Conservation (phyloP, 1,284 basidiomycete species). For the Pseudozyma flocculosa region DNA sequence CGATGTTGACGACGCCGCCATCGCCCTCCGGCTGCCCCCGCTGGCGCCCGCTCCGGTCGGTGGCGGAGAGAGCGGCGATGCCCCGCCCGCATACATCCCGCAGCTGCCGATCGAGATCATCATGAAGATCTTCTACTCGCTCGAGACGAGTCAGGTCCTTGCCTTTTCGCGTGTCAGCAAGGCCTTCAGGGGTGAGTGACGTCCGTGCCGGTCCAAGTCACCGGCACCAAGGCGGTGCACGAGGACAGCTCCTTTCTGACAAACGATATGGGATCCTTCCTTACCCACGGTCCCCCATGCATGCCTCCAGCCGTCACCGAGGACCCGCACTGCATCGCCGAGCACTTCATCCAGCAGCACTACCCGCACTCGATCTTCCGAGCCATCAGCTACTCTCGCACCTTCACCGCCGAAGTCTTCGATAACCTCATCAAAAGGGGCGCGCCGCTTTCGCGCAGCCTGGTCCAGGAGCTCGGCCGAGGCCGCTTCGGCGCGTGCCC, state of each 20-base stretch:
- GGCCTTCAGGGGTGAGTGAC: background rate
- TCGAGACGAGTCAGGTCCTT: background rate
- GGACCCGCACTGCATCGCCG: background rate
- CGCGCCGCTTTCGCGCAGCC: background rate
- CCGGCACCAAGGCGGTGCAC: background rate
- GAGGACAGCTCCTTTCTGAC: too few species aligned
- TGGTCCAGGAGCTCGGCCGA: background rate
- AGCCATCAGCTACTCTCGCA: background rate
- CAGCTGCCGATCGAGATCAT: background rate
- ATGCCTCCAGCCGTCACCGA: background rate
- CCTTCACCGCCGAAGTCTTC: background rate
- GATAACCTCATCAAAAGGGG: background rate
- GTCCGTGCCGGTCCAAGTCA: background rate
- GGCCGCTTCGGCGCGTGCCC: too few species aligned
- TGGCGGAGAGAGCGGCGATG: too few species aligned
- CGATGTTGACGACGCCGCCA: too few species aligned
- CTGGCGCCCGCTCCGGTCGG: too few species aligned
- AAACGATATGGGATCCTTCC: too few species aligned
- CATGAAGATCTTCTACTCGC: background rate
- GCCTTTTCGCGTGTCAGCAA: background rate
- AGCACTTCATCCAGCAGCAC: background rate
- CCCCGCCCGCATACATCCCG: background rate
- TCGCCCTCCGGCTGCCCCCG: too few species aligned
- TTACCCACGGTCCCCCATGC: too few species aligned
- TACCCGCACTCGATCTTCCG: background rate